Conservation (phyloP, 345 rosid genomes). For the Bruguiera gymnorhiza region DNA sequence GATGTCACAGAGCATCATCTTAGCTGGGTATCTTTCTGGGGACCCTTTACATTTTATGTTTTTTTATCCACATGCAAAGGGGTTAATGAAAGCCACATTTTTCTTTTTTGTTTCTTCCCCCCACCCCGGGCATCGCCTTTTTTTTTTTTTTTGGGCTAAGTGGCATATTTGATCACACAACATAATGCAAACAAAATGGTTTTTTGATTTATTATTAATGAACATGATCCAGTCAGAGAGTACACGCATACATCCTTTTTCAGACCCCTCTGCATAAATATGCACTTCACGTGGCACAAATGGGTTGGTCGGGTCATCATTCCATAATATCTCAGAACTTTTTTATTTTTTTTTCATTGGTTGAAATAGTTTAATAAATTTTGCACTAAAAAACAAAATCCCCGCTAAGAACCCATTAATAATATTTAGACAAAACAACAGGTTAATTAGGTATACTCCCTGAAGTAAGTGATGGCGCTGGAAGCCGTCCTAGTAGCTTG, state of each 20-base stretch:
- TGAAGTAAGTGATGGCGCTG: too few species aligned
- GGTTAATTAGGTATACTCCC: too few species aligned
- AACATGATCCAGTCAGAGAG: conserved; percentile 25
- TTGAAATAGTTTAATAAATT: neutral
- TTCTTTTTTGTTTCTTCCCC: neutral
- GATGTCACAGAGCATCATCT: too few species aligned
- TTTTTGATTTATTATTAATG: conserved; percentile 15
- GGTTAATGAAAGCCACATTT: neutral
- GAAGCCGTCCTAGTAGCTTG: too few species aligned
- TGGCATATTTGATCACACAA: neutral
- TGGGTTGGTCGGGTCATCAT: conserved; percentile 34
- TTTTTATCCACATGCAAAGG: neutral
- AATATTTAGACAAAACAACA: neutral
- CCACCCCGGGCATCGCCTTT: too few species aligned
- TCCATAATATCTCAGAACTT: conserved; percentile 3
- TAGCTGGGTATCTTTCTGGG: too few species aligned
- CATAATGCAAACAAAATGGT: conserved; percentile 1
- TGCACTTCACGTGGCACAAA: conserved; percentile 43
- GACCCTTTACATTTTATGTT: too few species aligned
- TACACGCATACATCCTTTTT: conserved; percentile 2
- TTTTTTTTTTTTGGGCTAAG: neutral
- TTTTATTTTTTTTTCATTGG: too few species aligned
- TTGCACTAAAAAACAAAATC: neutral
- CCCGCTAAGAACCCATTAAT: neutral
- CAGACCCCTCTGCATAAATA: conserved; percentile 21